Conservation (phyloP, 148 eudicot genomes). For the Amaranthus palmeri region DNA sequence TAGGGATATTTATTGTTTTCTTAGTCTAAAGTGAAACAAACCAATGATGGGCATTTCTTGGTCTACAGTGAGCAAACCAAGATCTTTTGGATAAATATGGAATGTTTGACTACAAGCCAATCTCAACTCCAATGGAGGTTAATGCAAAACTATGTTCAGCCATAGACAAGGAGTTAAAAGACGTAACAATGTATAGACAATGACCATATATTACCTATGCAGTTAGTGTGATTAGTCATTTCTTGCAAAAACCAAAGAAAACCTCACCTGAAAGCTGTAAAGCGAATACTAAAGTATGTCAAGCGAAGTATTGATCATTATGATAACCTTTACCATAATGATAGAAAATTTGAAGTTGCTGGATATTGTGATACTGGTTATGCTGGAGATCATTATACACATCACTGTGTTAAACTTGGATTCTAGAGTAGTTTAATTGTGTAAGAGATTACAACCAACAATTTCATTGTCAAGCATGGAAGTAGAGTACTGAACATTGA, state of each 20-base stretch:
- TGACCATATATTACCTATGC: background rate
- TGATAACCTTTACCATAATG: background rate
- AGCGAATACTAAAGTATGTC: conserved; percentile 6
- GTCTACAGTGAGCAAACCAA: conserved; percentile 16
- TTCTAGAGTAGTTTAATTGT: too few relatives aligned
- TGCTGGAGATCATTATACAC: conserved; percentile 1
- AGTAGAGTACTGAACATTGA: too few relatives aligned
- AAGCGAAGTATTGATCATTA: background rate
- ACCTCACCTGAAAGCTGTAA: background rate
- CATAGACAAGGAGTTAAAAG: conserved; percentile 15
- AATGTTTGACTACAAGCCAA: conserved; percentile 20
- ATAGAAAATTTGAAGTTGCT: background rate
- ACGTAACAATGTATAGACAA: conserved; percentile 12
- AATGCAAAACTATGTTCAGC: background rate
- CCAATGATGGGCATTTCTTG: conserved; percentile 5
- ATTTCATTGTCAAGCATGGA: too few relatives aligned
- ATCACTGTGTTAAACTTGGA: background rate
- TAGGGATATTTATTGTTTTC: background rate
- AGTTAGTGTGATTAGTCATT: background rate
- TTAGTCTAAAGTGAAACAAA: conserved; percentile 10
- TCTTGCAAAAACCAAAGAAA: background rate
- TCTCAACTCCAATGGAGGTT: conserved; percentile 5
- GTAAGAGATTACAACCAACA: too few relatives aligned
- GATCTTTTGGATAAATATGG: too few relatives aligned
- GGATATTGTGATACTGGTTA: conserved; percentile 4